A percentile compares a stretch with the other conserved stretches of the same genome.
These are phyloP conservation scores for Boletus bicolor DNA, from an alignment of 768 basidiomycete species.

Conservation along the genomic window DNA sequence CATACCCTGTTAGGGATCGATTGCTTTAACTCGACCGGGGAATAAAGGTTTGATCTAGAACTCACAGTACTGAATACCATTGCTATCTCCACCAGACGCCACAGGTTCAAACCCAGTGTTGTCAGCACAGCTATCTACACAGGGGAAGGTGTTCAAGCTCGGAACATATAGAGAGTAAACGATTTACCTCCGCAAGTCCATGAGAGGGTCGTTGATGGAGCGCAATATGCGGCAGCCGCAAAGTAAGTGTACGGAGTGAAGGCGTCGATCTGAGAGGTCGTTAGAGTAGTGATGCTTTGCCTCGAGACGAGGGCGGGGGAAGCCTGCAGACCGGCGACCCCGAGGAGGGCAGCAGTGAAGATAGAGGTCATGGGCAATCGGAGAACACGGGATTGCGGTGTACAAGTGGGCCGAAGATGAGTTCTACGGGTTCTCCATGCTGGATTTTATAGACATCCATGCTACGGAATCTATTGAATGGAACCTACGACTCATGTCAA, in stretches of 20 bases:
- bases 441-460: not conserved
- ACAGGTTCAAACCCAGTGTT: constrained; percentile 42
- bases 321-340: constrained; percentile 2
- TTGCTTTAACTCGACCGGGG: not conserved
- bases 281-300: constrained; percentile 38
- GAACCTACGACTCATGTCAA: not conserved
- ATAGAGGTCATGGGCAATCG: constrained; percentile 27
- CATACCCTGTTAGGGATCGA: constrained; percentile 9
- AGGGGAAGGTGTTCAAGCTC: not conserved
- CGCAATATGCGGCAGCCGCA: constrained; percentile 49
- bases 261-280: constrained; percentile 36
- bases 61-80: constrained; percentile 40
- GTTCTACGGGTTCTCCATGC: not conserved
- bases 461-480: too few relatives aligned
- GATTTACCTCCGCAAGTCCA: constrained; percentile 54
- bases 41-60: not conserved
- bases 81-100: constrained; percentile 45
- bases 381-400: not conserved
- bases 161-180: not conserved
- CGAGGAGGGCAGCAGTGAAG: constrained; percentile 7
- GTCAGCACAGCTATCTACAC: constrained; percentile 39
- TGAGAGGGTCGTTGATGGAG: constrained; percentile 33
- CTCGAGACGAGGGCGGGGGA: constrained; percentile 26
- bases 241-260: constrained; percentile 49
- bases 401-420: not conserved